Evolutionary conservation across 257 asterid genomes (phyloP), one percentile per base, ranked within the genome.

Genomic region (Ilex asprella): DNA sequence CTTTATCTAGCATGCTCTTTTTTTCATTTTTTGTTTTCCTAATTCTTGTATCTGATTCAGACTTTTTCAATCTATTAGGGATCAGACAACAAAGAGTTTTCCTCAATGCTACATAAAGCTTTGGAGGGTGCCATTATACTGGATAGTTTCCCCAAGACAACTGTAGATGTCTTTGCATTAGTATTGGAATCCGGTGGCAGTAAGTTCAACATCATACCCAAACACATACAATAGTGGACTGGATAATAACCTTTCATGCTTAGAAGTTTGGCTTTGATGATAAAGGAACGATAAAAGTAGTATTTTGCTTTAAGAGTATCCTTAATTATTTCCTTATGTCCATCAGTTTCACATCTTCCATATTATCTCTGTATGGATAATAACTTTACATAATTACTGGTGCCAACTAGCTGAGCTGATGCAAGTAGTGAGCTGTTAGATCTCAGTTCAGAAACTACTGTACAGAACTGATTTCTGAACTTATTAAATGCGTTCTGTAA

Each of bases 181-280:
- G 97, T 93, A 55, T 75, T 93, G 91, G 99, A 93, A 81, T 89
- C 99, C 68, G 96, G 97, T 61, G 99, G 99, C 74, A 79, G 99
- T 91, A 77, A 81, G 98, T 88, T 64, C 49, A 15, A 53, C 46
- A 30, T 31, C 63, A 59, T 39, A 53, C 43, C 46, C 59, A 51
- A 4, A 15, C 54, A 49, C 14, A 49, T 49, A 11, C 6, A 4
- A 12, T 49, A 11, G 13, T 49, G n/a, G 10, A 49, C 54, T 49
- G 53, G 16, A 64, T 62, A 39, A 54, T 51, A 39, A 68, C 49
- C 16, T 14, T 53, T 51, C 46, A 16, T 58, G 14, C 44, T 27
- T 35, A 7, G 41, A 5, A 3, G 8, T 5, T 35, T 35, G 5
- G 41, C 7, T 35, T 35, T 5, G 41, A 35, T 35, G 41, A 35